Evolutionary conservation across 305 asterid genomes (phyloP).

Genomic region (Fraxinus floribunda): DNA sequence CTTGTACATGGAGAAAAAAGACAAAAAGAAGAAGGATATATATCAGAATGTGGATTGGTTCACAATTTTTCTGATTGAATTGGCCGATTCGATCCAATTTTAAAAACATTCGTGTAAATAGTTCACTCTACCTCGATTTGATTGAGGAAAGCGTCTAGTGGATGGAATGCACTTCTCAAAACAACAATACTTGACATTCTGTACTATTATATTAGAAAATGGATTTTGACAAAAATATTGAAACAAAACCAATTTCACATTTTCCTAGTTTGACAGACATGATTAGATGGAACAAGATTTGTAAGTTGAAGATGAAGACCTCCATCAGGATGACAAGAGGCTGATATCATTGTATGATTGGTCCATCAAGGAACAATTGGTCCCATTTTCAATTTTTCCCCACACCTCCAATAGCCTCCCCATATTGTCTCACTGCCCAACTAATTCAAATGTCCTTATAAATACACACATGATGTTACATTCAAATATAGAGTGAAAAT

Average conservation of each 20-base stretch:
- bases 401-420: slow-evolving; percentile 8
- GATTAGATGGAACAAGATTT: not conserved
- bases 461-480: not conserved
- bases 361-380: slow-evolving; percentile 18
- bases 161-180: not conserved
- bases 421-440: not conserved
- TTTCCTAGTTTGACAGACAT: not conserved
- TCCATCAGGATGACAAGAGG: slow-evolving; percentile 43
- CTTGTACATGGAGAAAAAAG: not conserved
- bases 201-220: not conserved
- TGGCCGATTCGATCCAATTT: too few relatives aligned
- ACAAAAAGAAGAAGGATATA: not conserved
- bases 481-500: not conserved
- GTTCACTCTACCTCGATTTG: not conserved
- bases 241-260: not conserved
- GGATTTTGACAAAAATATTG: not conserved
- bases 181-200: not conserved
- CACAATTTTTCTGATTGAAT: too few relatives aligned
- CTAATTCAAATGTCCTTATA: slow-evolving; percentile 9
- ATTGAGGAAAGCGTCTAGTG: not conserved
- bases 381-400: slow-evolving; percentile 11
- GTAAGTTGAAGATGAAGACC: not conserved
- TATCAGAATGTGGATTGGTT: too few relatives aligned
- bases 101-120: too few relatives aligned
- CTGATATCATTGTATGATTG: slow-evolving; percentile 35